Evolutionary conservation across 345 rosid species (phyloP).

Genomic region (Kandelia obovata): DNA sequence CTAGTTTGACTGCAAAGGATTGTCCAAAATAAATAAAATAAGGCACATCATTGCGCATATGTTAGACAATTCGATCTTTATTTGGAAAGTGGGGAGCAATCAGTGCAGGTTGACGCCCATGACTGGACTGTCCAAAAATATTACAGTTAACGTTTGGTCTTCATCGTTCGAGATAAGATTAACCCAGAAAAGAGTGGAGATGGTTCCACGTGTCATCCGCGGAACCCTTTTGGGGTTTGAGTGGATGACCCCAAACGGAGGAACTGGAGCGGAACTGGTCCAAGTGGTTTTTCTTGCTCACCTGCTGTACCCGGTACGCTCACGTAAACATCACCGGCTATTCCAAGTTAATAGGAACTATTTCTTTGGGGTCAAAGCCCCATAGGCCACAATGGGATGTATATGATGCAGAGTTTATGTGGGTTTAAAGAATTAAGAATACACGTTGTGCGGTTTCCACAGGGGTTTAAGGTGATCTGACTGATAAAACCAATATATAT

Average conservation of each 20-base stretch:
- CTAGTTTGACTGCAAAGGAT: too few relatives aligned
- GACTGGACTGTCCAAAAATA: too few relatives aligned
- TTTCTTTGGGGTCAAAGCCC: not conserved
- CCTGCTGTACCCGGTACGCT: conserved; percentile 19
- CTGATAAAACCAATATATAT: not conserved
- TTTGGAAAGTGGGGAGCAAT: too few relatives aligned
- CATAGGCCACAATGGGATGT: not conserved
- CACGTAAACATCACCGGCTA: conserved; percentile 15
- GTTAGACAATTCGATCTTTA: too few relatives aligned
- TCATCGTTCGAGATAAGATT: conserved; percentile 23
- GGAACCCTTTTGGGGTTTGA: conserved; percentile 15
- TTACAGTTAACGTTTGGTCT: conserved; percentile 15
- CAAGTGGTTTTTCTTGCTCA: conserved; percentile 7
- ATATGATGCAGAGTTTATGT: conserved; percentile 4
- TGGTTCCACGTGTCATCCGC: conserved; percentile 27
- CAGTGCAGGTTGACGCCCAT: too few relatives aligned
- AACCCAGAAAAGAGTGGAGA: conserved; percentile 18
- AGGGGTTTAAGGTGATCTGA: conserved; percentile 27
- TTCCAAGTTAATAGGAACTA: conserved; percentile 1
- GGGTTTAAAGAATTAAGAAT: conserved; percentile 28
- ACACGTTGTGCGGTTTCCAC: conserved; percentile 15
- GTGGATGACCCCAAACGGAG: conserved; percentile 27
- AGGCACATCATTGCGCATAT: too few relatives aligned
- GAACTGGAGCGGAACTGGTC: conserved; percentile 22
- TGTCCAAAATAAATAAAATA: too few relatives aligned